Conservation (phyloP, 176 grass and related monocot species). For the Eragrostis nindensis region DNA sequence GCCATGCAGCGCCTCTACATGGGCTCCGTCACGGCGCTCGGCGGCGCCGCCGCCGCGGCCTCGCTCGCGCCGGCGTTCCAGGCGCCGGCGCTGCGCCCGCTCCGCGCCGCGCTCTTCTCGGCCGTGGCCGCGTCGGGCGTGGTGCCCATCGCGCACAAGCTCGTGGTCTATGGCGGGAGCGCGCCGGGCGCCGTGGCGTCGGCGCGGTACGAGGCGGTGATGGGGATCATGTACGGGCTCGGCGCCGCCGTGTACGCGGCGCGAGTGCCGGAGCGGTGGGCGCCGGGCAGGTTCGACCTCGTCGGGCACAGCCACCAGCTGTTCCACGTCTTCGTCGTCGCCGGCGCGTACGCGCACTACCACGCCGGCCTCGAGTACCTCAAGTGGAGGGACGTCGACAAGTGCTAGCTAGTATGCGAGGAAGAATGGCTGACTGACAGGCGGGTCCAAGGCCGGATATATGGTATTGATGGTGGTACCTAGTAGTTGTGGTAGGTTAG, state of each 20-base stretch:
- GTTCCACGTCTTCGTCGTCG: conserved; percentile 85
- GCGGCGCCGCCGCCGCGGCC: conserved; percentile 37
- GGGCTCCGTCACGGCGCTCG: conserved; percentile 62
- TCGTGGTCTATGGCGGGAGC: conserved; percentile 34
- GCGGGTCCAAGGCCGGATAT: neutral
- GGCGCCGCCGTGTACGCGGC: conserved; percentile 66
- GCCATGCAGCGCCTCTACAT: conserved; percentile 57
- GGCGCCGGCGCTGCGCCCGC: conserved; percentile 55
- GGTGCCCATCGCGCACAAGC: conserved; percentile 73
- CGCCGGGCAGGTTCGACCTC: conserved; percentile 74
- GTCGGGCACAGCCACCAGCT: conserved; percentile 93
- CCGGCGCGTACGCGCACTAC: conserved; percentile 82
- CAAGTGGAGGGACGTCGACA: conserved; percentile 80
- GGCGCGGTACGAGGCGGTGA: conserved; percentile 59
- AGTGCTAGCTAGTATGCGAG: conserved; percentile 46
- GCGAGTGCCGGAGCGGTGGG: conserved; percentile 83
- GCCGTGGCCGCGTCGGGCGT: conserved; percentile 74
- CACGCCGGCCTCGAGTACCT: conserved; percentile 75
- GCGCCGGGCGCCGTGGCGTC: conserved; percentile 49
- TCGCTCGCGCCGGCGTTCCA: conserved; percentile 75
- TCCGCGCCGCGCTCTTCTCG: conserved; percentile 71
- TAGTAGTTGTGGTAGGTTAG: neutral
- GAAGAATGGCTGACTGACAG: neutral
- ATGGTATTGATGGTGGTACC: neutral
- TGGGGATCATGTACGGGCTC: conserved; percentile 70